These are phyloP conservation scores for Hymenochaete sp. DNA, from an alignment of 1,284 basidiomycete species.

Conservation along the genomic window DNA sequence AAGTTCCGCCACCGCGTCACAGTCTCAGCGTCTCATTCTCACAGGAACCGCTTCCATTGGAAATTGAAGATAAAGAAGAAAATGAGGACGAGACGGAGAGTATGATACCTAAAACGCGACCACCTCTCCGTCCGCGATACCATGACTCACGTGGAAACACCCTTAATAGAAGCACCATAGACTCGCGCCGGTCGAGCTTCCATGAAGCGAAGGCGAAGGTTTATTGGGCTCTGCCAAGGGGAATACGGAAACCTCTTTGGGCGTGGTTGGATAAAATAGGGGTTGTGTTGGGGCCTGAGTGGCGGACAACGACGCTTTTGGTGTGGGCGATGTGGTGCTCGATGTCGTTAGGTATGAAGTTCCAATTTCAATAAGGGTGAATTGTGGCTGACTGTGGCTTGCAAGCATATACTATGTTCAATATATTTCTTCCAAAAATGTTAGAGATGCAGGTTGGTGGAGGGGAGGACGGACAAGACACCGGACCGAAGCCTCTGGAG, in stretches of 20 bases:
- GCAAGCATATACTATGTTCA: conserved; percentile 90
- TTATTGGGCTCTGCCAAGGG: conserved; percentile 41
- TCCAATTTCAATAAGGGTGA: not conserved
- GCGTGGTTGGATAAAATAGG: conserved; percentile 67
- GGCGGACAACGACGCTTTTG: conserved; percentile 75
- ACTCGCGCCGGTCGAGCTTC: conserved; percentile 10
- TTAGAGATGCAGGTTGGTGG: conserved; percentile 50
- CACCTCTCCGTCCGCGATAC: not conserved
- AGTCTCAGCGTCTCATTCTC: not conserved
- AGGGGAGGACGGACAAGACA: conserved; percentile 24
- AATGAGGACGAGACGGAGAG: not conserved
- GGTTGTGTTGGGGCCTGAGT: conserved; percentile 75
- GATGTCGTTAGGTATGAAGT: conserved; percentile 68
- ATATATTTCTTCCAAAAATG: conserved; percentile 89
- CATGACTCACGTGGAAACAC: too few relatives aligned
- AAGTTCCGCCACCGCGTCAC: conserved; percentile 2
- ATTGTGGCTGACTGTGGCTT: not conserved
- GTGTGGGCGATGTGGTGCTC: conserved; percentile 81
- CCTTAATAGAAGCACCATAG: not conserved
- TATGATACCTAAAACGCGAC: not conserved
- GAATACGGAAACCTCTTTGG: conserved; percentile 41
- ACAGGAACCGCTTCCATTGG: not conserved
- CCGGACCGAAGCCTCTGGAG: conserved; percentile 43
- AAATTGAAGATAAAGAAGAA: conserved; percentile 9
- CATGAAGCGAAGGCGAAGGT: conserved; percentile 28